A percentile compares a stretch with the other conserved stretches of the same genome.
Conservation (phyloP, 345 rosid species). For the Ceriops zippeliana region DNA sequence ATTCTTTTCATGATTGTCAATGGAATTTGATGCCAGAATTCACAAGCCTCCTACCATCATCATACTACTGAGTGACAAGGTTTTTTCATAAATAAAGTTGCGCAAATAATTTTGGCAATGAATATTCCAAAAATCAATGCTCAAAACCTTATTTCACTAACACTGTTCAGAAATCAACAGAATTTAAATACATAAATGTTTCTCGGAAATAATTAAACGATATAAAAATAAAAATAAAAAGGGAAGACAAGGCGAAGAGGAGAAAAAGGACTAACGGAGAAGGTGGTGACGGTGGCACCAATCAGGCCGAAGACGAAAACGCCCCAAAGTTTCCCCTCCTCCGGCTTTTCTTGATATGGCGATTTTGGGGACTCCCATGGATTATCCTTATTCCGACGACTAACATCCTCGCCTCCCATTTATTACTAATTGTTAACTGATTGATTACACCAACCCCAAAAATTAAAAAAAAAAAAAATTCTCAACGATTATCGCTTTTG, state of each 20-base stretch:
- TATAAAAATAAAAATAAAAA: not conserved
- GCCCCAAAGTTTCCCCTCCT: constrained; percentile 69
- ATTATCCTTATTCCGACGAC: constrained; percentile 35
- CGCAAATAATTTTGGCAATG: too few relatives aligned
- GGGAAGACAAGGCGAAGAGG: not conserved
- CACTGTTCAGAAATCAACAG: too few relatives aligned
- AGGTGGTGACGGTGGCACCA: constrained; percentile 90
- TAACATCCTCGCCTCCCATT: constrained; percentile 46
- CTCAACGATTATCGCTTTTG: too few relatives aligned
- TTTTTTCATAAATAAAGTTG: too few relatives aligned
- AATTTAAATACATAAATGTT: too few relatives aligned
- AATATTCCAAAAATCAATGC: too few relatives aligned
- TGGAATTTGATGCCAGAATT: too few relatives aligned
- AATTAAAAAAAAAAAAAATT: not conserved
- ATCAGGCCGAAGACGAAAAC: constrained; percentile 62
- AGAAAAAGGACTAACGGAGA: constrained; percentile 46
- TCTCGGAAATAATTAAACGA: too few relatives aligned
- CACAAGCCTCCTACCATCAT: too few relatives aligned
- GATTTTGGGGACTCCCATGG: constrained; percentile 33
- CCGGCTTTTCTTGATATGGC: constrained; percentile 24
- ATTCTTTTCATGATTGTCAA: too few relatives aligned
- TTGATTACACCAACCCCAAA: not conserved
- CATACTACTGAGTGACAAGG: too few relatives aligned
- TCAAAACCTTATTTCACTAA: too few relatives aligned
- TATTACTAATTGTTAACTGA: not conserved